A percentile compares a stretch with the other conserved stretches of the same genome.
These are phyloP conservation scores for Dothistroma pini DNA, from an alignment of 2,329 filamentous ascomycete species.

Conservation along the genomic window DNA sequence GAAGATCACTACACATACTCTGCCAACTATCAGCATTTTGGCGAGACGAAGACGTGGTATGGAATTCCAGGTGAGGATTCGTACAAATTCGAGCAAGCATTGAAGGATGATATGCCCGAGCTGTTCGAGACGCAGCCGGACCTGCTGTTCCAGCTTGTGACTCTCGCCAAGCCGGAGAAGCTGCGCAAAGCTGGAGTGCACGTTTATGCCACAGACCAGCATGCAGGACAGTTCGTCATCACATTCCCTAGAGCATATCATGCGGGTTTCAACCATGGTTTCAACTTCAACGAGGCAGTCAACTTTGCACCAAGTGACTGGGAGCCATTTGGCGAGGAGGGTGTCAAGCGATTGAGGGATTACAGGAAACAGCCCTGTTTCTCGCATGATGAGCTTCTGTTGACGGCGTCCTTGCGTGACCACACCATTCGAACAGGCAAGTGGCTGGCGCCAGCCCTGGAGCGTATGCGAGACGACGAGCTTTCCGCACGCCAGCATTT, in stretches of 20 bases:
- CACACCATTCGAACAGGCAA: slow-evolving; percentile 85
- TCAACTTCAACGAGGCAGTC: slow-evolving; percentile 98
- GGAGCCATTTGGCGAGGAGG: slow-evolving; percentile 85
- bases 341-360: slow-evolving; percentile 78
- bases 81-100: slow-evolving; percentile 90
- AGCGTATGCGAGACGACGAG: slow-evolving; percentile 74
- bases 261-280: slow-evolving; percentile 94
- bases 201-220: slow-evolving; percentile 92
- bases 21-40: slow-evolving; percentile 97
- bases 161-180: slow-evolving; percentile 87
- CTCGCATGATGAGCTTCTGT: slow-evolving; percentile 89
- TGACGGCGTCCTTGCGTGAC: slow-evolving; percentile 80
- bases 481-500: slow-evolving; percentile 65
- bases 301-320: slow-evolving; percentile 95
- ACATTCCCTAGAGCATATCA: slow-evolving; percentile 98
- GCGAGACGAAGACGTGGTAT: slow-evolving; percentile 98
- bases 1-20: slow-evolving; percentile 98
- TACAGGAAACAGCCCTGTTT: slow-evolving; percentile 94
- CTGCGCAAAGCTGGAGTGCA: slow-evolving; percentile 87
- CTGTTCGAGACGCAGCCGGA: slow-evolving; percentile 97
- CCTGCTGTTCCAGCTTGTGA: slow-evolving; percentile 95
- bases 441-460: slow-evolving; percentile 86
- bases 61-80: slow-evolving; percentile 92
- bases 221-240: slow-evolving; percentile 91
- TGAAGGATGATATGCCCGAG: slow-evolving; percentile 92